These are phyloP conservation scores for Cryptosporidium viatorum DNA, from an alignment of 169 alveolate genomes.

Conservation along the genomic window DNA sequence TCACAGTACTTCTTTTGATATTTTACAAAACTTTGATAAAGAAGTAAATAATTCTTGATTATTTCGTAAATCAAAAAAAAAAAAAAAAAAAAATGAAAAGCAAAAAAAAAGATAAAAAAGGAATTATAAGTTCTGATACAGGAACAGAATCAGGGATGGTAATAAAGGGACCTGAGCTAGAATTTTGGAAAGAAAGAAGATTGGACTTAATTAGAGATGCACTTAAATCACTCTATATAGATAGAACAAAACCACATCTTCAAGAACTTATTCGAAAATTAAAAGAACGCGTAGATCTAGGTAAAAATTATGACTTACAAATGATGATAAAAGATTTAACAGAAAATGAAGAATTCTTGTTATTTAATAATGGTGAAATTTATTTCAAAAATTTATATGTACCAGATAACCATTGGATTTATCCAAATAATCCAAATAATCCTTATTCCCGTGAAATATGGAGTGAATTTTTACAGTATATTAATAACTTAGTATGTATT, in stretches of 20 bases:
- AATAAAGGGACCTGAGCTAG: neutral
- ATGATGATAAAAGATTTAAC: neutral
- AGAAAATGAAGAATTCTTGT: conserved; percentile 9
- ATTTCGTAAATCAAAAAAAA: neutral
- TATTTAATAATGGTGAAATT: conserved; percentile 10
- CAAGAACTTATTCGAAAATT: conserved; percentile 25
- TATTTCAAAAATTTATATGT: conserved; percentile 10
- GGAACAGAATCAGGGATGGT: neutral
- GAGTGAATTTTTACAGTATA: conserved; percentile 31
- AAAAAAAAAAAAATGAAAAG: neutral
- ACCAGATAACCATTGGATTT: conserved; percentile 26
- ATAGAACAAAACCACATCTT: conserved; percentile 25
- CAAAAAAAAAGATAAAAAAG: neutral
- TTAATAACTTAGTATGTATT: conserved; percentile 9
- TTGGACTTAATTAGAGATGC: conserved; percentile 16
- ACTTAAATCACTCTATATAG: conserved; percentile 25
- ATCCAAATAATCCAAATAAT: conserved; percentile 39
- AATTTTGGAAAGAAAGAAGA: neutral
- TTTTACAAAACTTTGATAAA: neutral
- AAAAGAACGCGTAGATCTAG: conserved; percentile 2
- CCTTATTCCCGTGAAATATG: conserved; percentile 41
- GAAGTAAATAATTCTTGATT: neutral
- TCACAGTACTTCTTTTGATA: neutral
- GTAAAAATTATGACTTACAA: neutral
- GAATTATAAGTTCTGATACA: too few species aligned